Percentiles rank a stretch among this genome's conserved stretches.
These are phyloP conservation scores for Scopulariopsis brevicaulis DNA, from an alignment of 2,329 filamentous ascomycete species.

Conservation along the genomic window DNA sequence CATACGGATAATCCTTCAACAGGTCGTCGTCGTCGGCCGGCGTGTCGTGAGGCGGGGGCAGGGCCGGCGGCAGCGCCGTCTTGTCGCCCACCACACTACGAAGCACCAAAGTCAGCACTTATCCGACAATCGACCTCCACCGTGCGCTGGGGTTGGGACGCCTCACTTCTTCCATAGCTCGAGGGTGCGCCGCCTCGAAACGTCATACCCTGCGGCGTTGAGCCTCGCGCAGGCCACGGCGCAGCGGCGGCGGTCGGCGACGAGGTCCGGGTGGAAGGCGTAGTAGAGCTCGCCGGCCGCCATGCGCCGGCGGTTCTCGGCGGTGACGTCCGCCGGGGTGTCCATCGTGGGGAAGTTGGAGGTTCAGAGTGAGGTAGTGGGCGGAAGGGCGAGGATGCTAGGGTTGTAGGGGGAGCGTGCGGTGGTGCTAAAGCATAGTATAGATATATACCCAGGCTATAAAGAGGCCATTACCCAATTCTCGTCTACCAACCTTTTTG, in stretches of 20 bases:
- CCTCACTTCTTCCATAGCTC: conserved; percentile 64
- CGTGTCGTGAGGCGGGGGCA: conserved; percentile 34
- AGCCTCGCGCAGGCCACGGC: conserved; percentile 48
- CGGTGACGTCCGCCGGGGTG: neutral
- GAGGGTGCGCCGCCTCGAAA: conserved; percentile 48
- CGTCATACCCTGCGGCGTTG: conserved; percentile 46
- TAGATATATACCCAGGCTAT: no score
- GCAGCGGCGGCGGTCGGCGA: conserved; percentile 52
- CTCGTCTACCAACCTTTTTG: no score
- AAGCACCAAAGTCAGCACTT: neutral
- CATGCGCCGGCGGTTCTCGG: conserved; percentile 45
- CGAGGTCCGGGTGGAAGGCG: conserved; percentile 58
- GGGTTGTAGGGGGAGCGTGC: neutral
- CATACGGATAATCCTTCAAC: conserved; percentile 54
- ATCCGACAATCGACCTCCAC: neutral
- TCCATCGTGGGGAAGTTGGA: neutral
- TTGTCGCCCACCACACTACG: conserved; percentile 48
- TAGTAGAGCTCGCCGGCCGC: conserved; percentile 59
- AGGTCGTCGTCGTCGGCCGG: conserved; percentile 47
- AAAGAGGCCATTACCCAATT: no score
- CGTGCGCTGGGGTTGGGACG: neutral
- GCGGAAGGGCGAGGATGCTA: neutral
- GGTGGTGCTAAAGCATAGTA: no score
- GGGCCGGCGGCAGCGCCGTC: conserved; percentile 49
- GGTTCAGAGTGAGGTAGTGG: neutral